These are phyloP conservation scores for Aspergillus sclerotiicarbonarius DNA, from an alignment of 495 filamentous ascomycete genomes.

Conservation along the genomic window DNA sequence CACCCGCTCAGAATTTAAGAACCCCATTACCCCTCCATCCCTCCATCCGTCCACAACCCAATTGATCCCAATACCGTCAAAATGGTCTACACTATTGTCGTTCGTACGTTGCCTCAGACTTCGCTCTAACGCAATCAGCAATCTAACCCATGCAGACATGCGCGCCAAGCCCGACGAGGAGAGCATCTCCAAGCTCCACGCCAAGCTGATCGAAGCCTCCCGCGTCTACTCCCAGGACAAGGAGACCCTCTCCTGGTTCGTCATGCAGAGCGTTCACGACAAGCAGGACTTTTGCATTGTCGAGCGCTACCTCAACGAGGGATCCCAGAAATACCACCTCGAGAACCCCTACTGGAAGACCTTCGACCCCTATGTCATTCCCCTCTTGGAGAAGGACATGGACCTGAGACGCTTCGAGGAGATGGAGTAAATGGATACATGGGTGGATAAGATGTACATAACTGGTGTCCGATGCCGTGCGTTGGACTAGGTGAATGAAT, in stretches of 20 bases:
- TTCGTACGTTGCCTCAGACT: slow-evolving; percentile 39
- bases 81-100: slow-evolving; percentile 59
- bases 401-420: slow-evolving; percentile 63
- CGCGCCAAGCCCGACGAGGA: slow-evolving; percentile 60
- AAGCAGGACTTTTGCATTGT: slow-evolving; percentile 66
- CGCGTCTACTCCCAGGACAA: slow-evolving; percentile 63
- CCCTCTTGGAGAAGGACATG: slow-evolving; percentile 62
- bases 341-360: slow-evolving; percentile 70
- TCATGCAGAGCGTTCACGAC: slow-evolving; percentile 65
- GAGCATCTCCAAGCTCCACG: slow-evolving; percentile 59
- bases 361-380: slow-evolving; percentile 64
- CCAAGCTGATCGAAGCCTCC: slow-evolving; percentile 65
- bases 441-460: not conserved
- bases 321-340: slow-evolving; percentile 59
- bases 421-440: slow-evolving; percentile 18
- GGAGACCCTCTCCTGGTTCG: slow-evolving; percentile 66
- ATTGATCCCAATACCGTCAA: slow-evolving; percentile 29
- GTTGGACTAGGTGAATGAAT: not conserved
- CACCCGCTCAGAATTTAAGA: not conserved
- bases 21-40: not conserved
- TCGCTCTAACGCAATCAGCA: not conserved
- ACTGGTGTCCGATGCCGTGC: not conserved
- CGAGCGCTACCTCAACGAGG: slow-evolving; percentile 61
- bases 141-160: slow-evolving; percentile 52
- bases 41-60: not conserved